Base-by-base conservation (phyloP, 495 filamentous ascomycete species). In the Aspergillus leporis region DNA sequence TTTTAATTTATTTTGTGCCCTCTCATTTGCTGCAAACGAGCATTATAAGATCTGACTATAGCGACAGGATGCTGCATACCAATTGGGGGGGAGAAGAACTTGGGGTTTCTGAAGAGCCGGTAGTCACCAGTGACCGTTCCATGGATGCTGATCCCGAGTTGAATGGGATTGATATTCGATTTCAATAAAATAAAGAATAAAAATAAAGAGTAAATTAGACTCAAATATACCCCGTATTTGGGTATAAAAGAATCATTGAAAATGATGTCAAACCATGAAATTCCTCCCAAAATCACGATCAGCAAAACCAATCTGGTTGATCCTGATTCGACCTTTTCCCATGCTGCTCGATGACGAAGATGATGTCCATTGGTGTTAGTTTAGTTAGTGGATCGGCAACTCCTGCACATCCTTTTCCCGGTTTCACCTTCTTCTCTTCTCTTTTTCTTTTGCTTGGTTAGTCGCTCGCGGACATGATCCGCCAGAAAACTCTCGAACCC, bases 301-400 rank as follows among this genome's bases (percentile, higher is more conserved):
- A 47, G 43, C 43, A 47, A 23, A 47, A 47, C 3, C 43, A 47
- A 47, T 45, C 18, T n/a, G n/a, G 23, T 14, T 8, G 1, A 4
- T n/a, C 9, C 43, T 47, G 18, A 22, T 47, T 47, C 43, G 41
- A 19, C 12, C 7, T 9, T 47, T 47, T 47, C 19, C 43, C 0
- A 1, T 22, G 18, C 25, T 28, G 25, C 25, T 28, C 5, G 40
- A 18, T 14, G 40, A 18, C 18, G n/a, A 43, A 7, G 50, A 52
- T 36, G 50, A 51, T 10, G 32, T 1, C 34, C 9, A 36, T 51
- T 51, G 53, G 49, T 47, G 56, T 40, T 57, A 6, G 25, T 28
- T n/a, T 3, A 28, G 63, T 55, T 55, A 51, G 54, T 59, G 54
- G 73, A 75, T 75, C 71, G 65, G 65, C 73, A 28, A 61, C 18